These are phyloP conservation scores for Chondrostereum purpureum DNA, from an alignment of 1,284 basidiomycete genomes.

Conservation along the genomic window DNA sequence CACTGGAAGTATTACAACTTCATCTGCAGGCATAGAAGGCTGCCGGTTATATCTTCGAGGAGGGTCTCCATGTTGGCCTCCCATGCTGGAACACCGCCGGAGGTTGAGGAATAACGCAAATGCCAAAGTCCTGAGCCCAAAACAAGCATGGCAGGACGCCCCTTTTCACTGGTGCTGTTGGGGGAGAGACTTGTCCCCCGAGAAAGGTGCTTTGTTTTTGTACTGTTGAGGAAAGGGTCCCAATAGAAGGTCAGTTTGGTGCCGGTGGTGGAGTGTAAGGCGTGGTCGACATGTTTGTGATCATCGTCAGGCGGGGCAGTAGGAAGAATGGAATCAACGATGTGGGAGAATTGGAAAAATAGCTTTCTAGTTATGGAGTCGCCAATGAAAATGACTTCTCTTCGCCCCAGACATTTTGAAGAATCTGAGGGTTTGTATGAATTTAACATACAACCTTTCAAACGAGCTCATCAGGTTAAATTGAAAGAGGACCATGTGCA, in stretches of 20 bases:
- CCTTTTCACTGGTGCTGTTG: neutral
- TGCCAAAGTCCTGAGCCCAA: constrained; percentile 87
- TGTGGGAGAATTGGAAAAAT: constrained; percentile 68
- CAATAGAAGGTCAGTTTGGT: constrained; percentile 66
- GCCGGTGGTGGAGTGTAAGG: constrained; percentile 35
- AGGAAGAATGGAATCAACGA: constrained; percentile 52
- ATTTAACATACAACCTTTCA: constrained; percentile 79
- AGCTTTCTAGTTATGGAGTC: constrained; percentile 78
- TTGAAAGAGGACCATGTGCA: constrained; percentile 7
- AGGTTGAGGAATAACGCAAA: constrained; percentile 60
- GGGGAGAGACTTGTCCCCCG: neutral
- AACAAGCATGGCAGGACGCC: constrained; percentile 58
- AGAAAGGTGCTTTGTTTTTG: constrained; percentile 38
- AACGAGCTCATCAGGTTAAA: constrained; percentile 13
- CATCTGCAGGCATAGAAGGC: constrained; percentile 48
- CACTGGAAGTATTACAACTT: constrained; percentile 74
- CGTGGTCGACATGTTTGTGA: constrained; percentile 65
- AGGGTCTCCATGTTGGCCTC: constrained; percentile 63
- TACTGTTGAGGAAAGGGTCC: constrained; percentile 77
- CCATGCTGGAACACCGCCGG: constrained; percentile 75
- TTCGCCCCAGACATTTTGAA: constrained; percentile 43
- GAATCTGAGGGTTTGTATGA: constrained; percentile 52
- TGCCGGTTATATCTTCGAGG: constrained; percentile 42
- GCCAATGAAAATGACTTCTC: constrained; percentile 71
- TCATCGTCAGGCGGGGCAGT: constrained; percentile 46